These are phyloP conservation scores for Cutaneotrichosporon dermatis DNA, from an alignment of 1,284 basidiomycete species.

Conservation along the genomic window DNA sequence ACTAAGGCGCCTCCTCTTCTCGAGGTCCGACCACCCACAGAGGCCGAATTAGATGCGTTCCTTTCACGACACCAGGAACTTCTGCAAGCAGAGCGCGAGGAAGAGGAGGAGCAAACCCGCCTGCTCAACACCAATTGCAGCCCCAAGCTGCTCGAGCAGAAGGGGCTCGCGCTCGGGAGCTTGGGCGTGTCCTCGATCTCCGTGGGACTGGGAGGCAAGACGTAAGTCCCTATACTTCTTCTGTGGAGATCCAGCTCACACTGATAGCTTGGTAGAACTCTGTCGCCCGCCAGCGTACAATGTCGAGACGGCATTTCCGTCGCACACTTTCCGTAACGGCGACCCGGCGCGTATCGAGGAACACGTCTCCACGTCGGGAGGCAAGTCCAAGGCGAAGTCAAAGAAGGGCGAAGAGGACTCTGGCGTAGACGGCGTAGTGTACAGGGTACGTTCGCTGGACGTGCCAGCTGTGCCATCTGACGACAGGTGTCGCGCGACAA, in stretches of 20 bases:
- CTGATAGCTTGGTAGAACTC: constrained; percentile 70
- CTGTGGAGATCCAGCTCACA: not conserved
- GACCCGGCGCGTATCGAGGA: constrained; percentile 81
- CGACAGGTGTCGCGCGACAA: constrained; percentile 66
- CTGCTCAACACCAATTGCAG: constrained; percentile 77
- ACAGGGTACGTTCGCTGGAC: constrained; percentile 55
- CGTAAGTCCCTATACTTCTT: constrained; percentile 53
- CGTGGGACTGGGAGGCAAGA: constrained; percentile 85
- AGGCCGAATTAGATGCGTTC: constrained; percentile 57
- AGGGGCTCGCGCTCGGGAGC: constrained; percentile 73
- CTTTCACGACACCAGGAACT: constrained; percentile 66
- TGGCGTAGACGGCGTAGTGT: constrained; percentile 69
- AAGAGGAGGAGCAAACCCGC: constrained; percentile 75
- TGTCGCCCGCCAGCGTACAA: constrained; percentile 79
- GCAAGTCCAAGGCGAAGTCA: constrained; percentile 54
- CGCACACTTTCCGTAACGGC: constrained; percentile 76
- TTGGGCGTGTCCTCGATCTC: constrained; percentile 66
- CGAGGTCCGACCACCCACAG: constrained; percentile 19
- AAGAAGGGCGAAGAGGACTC: constrained; percentile 38
- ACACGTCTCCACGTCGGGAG: constrained; percentile 55
- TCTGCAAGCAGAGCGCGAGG: constrained; percentile 66
- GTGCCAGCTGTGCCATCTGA: not conserved
- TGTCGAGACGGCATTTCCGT: constrained; percentile 64
- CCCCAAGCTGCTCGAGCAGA: constrained; percentile 77
- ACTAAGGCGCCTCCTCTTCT: constrained; percentile 10